These are phyloP conservation scores for Leccinum fuscescens DNA, from an alignment of 1,284 basidiomycete species.

Conservation along the genomic window DNA sequence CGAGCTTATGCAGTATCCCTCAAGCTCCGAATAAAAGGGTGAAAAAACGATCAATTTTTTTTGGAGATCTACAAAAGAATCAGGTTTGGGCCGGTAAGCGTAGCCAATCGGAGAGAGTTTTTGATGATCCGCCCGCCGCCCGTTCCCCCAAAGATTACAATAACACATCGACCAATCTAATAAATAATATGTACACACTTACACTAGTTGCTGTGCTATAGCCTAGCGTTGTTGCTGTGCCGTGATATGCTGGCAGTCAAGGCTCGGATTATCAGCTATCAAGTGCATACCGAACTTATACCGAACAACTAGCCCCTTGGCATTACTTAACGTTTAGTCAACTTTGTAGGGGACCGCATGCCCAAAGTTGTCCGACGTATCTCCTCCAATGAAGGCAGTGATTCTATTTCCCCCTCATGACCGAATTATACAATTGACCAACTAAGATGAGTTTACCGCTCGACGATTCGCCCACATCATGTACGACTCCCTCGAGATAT, in stretches of 20 bases:
- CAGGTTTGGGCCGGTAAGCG: neutral
- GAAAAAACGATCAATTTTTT: neutral
- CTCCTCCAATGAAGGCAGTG: neutral
- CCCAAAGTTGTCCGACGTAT: neutral
- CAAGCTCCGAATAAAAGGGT: constrained; percentile 19
- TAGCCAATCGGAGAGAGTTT: constrained; percentile 13
- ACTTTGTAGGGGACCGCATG: neutral
- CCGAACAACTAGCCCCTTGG: neutral
- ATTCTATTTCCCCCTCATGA: neutral
- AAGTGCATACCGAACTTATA: too few relatives aligned
- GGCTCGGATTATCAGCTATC: neutral
- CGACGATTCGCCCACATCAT: constrained; percentile 82
- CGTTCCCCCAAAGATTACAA: neutral
- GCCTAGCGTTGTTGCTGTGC: too few relatives aligned
- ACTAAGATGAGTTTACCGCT: constrained; percentile 43
- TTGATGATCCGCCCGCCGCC: constrained; percentile 10
- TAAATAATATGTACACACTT: neutral
- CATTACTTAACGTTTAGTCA: neutral
- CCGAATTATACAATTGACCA: neutral
- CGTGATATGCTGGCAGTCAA: neutral
- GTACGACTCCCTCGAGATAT: constrained; percentile 73
- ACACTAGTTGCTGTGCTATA: neutral
- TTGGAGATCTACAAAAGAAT: neutral
- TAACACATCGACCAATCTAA: neutral
- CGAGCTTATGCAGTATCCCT: neutral